Percentiles rank a stretch among this genome's conserved stretches.
These are phyloP conservation scores for Tulasnella sp. DNA, from an alignment of 768 basidiomycete genomes.

Conservation along the genomic window DNA sequence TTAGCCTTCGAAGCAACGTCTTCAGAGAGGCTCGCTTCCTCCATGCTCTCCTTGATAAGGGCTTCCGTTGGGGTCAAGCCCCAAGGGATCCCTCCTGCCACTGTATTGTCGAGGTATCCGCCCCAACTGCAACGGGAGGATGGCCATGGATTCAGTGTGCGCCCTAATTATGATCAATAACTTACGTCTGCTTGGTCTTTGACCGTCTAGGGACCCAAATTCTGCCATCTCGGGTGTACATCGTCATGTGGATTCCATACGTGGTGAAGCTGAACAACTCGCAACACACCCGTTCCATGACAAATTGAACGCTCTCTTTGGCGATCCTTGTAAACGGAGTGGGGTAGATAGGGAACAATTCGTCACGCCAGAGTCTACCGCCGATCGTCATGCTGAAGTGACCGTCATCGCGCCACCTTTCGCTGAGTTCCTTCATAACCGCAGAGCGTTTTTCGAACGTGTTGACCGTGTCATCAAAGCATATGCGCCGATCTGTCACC, in stretches of 20 bases:
- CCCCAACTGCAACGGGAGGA: slow-evolving; percentile 46
- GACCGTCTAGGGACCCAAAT: slow-evolving; percentile 86
- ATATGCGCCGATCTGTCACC: slow-evolving; percentile 20
- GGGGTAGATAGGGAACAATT: slow-evolving; percentile 73
- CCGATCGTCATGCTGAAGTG: slow-evolving; percentile 55
- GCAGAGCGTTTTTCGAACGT: slow-evolving; percentile 38
- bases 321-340: slow-evolving; percentile 40
- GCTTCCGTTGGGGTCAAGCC: slow-evolving; percentile 61
- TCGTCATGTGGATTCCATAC: slow-evolving; percentile 84
- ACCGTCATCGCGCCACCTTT: slow-evolving; percentile 59
- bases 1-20: slow-evolving; percentile 49
- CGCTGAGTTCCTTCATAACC: slow-evolving; percentile 53
- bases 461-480: slow-evolving; percentile 3
- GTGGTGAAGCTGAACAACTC: slow-evolving; percentile 82
- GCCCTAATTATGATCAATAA: neutral
- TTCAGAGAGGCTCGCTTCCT: slow-evolving; percentile 76
- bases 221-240: slow-evolving; percentile 45
- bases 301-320: slow-evolving; percentile 58
- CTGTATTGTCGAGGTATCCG: slow-evolving; percentile 76
- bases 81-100: slow-evolving; percentile 82
- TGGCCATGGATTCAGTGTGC: neutral
- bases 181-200: slow-evolving; percentile 78
- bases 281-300: slow-evolving; percentile 82
- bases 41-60: slow-evolving; percentile 82
- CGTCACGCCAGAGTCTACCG: slow-evolving; percentile 69